These are phyloP conservation scores for Skeletonema menzelii DNA, from an alignment of 108 stramenopile genomes.

Conservation along the genomic window DNA sequence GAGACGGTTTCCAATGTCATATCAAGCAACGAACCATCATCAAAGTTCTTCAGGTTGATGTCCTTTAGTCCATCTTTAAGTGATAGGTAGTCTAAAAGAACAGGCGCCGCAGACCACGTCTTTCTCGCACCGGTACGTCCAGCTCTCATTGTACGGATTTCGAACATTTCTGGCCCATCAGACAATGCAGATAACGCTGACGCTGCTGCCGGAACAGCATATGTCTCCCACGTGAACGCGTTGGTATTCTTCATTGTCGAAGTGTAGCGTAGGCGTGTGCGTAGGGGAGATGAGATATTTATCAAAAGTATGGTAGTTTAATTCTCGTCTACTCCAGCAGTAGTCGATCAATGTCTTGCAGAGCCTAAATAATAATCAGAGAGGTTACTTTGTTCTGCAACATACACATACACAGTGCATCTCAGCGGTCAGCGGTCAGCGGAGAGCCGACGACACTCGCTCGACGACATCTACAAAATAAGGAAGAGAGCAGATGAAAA, in stretches of 20 bases:
- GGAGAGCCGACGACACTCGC: no score
- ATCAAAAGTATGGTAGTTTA: no score
- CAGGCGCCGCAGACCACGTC: background rate
- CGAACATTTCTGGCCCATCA: background rate
- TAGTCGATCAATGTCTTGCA: no score
- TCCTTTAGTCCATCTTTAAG: background rate
- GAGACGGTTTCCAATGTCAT: background rate
- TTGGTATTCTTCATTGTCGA: background rate
- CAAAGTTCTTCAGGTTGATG: background rate
- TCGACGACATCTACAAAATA: no score
- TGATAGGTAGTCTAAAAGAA: background rate
- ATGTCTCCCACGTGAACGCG: slow-evolving; percentile 1
- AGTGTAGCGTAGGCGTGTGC: no score
- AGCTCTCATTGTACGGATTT: background rate
- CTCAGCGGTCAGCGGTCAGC: no score
- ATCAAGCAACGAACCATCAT: background rate
- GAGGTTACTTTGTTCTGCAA: no score
- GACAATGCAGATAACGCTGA: background rate
- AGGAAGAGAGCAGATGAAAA: background rate
- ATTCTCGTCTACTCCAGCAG: no score
- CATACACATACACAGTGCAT: no score
- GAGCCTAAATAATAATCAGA: no score
- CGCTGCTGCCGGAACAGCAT: background rate
- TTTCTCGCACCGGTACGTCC: background rate
- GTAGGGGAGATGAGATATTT: no score